Percentiles rank a stretch among this genome's conserved stretches.
phyloP scores from a whole-genome alignment of 1,284 basidiomycete genomes.

The Cutaneotrichosporon sp. region DNA sequence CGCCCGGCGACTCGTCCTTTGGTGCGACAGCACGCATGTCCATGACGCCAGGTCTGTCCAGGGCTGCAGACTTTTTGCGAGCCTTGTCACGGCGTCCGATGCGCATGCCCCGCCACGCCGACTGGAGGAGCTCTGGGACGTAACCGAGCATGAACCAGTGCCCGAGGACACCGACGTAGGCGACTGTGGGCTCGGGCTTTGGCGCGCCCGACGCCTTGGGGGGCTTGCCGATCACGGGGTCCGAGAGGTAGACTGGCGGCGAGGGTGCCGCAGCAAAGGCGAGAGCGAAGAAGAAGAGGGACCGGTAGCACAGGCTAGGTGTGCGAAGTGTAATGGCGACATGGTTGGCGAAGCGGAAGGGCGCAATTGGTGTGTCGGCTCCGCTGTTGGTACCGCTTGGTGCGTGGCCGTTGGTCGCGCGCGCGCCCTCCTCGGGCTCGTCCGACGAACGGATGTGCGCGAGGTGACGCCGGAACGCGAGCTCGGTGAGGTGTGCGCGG shows the following conservation, averaged over 20 bases:
- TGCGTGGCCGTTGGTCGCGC: conserved; percentile 38
- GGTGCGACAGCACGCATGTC: conserved; percentile 41
- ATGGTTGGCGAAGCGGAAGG: conserved; percentile 86
- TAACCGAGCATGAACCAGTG: conserved; percentile 46
- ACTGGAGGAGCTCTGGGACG: conserved; percentile 37
- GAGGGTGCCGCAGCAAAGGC: conserved; percentile 60
- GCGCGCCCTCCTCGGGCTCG: conserved; percentile 46
- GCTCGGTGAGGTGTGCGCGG: conserved; percentile 88
- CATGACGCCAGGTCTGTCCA: conserved; percentile 43
- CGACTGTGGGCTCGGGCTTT: conserved; percentile 33
- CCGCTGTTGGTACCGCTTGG: conserved; percentile 41
- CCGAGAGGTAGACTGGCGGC: conserved; percentile 43
- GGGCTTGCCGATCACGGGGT: conserved; percentile 29
- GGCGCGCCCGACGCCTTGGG: conserved; percentile 10
- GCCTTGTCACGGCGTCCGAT: conserved; percentile 36
- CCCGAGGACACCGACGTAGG: conserved; percentile 46
- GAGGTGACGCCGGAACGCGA: conserved; percentile 90
- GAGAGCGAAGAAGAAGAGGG: conserved; percentile 68
- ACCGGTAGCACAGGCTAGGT: conserved; percentile 61
- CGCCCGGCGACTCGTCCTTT: conserved; percentile 39
- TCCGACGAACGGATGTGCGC: conserved; percentile 72
- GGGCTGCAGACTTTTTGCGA: conserved; percentile 34
- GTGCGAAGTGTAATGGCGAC: conserved; percentile 90
- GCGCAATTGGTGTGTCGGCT: conserved; percentile 43
- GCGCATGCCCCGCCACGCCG: conserved; percentile 36